Conservation (phyloP, 257 asterid species). For the Solanum pennellii region DNA sequence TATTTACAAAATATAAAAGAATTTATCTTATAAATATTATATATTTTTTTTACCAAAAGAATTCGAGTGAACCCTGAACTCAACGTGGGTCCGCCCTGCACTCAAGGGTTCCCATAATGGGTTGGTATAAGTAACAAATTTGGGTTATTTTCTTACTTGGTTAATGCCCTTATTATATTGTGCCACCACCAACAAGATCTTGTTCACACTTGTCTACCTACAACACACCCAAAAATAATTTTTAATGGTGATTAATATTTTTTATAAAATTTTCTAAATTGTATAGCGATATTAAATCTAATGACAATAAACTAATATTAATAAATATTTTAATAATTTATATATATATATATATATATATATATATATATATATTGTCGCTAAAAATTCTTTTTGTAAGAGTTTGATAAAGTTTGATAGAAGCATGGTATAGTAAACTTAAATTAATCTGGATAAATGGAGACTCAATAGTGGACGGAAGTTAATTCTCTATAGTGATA, state of each 20-base stretch:
- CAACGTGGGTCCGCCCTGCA: neutral
- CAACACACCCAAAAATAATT: rapidly evolving
- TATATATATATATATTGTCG: too few relatives aligned
- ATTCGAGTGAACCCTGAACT: too few relatives aligned
- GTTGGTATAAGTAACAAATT: neutral
- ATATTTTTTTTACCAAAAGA: too few relatives aligned
- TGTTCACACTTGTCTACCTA: neutral
- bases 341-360: too few relatives aligned
- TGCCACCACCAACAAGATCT: neutral
- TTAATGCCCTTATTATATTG: neutral
- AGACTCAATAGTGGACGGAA: neutral
- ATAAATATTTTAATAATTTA: too few relatives aligned
- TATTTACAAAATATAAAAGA: too few relatives aligned
- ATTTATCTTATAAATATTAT: too few relatives aligned
- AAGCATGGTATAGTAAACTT: neutral
- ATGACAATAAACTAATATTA: too few relatives aligned
- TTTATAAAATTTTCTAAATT: rapidly evolving
- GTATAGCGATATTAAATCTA: too few relatives aligned
- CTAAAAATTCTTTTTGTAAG: too few relatives aligned
- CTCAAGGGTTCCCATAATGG: neutral
- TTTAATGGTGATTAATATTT: too few relatives aligned
- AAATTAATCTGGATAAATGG: neutral
- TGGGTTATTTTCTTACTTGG: neutral
- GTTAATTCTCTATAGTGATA: neutral
- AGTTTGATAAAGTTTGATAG: neutral